A percentile compares a stretch with the other conserved stretches of the same genome.
Conservation (phyloP, 2,329 filamentous ascomycete genomes). For the Aspergillus pseudotamarii region DNA sequence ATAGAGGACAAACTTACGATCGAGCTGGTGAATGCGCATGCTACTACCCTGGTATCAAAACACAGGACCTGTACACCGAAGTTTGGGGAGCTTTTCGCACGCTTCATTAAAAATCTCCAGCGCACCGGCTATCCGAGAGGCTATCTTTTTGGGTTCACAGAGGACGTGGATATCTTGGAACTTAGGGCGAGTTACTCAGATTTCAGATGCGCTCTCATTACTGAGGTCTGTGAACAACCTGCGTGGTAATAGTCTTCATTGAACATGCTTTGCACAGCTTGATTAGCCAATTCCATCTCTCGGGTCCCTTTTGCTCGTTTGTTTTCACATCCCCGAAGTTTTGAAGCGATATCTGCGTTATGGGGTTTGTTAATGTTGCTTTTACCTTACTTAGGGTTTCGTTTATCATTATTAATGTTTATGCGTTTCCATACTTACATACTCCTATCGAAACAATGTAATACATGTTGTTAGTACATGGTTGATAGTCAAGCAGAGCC, state of each 20-base stretch:
- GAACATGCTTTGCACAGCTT: not conserved
- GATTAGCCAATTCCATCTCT: not conserved
- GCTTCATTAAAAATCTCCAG: not conserved
- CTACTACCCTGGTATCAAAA: not conserved
- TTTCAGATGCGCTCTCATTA: not conserved
- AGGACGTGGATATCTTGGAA: not conserved
- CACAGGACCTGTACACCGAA: not conserved
- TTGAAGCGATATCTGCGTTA: not conserved
- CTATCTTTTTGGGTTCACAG: not conserved
- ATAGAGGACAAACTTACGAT: not conserved
- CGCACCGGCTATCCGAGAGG: not conserved
- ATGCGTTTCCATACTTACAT: not conserved
- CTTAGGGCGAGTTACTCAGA: not conserved
- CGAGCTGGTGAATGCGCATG: not conserved
- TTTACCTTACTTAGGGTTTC: not conserved
- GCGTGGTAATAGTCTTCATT: not conserved
- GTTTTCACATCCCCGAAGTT: not conserved
- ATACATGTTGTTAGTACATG: not conserved
- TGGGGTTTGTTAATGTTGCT: not conserved
- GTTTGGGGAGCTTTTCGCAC: not conserved
- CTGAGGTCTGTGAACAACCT: not conserved
- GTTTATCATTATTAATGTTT: not conserved
- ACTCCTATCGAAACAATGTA: not conserved
- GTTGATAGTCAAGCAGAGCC: not conserved
- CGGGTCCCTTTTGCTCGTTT: not conserved